These are phyloP conservation scores for Colletotrichum noveboracense DNA, from an alignment of 2,329 filamentous ascomycete species.

Conservation along the genomic window DNA sequence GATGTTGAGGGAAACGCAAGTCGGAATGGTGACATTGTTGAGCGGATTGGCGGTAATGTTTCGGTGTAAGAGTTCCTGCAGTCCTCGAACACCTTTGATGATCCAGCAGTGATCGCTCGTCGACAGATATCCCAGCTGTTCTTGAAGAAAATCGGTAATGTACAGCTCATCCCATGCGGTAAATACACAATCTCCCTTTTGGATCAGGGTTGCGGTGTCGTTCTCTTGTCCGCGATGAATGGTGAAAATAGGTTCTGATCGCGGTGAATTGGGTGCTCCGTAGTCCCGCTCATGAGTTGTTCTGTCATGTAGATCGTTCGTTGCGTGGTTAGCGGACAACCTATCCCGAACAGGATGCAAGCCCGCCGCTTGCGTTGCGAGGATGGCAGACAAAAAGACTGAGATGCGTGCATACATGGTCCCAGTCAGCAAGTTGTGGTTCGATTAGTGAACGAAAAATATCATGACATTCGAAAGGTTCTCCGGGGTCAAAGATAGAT, in stretches of 20 bases:
- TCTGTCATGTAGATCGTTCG: not conserved
- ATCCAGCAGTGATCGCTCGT: constrained; percentile 15
- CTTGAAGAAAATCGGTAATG: constrained; percentile 13
- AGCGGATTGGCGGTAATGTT: constrained; percentile 10
- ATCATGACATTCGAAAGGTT: not conserved
- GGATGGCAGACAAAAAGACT: not conserved
- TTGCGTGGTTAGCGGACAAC: not conserved
- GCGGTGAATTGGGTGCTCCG: not conserved
- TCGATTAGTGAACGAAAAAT: not conserved
- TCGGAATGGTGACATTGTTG: constrained; percentile 12
- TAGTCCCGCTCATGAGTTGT: not conserved
- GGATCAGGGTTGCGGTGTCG: not conserved
- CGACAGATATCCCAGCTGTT: not conserved
- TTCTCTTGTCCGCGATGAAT: not conserved
- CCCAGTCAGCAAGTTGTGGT: not conserved
- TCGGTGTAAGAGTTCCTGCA: not conserved
- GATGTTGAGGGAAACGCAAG: constrained; percentile 1
- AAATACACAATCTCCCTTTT: not conserved
- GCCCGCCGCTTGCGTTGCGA: not conserved
- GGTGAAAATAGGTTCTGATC: not conserved
- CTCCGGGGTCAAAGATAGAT: not conserved
- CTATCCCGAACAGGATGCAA: not conserved
- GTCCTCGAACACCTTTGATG: constrained; percentile 4
- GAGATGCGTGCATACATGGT: not conserved
- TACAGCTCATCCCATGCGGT: constrained; percentile 4